These are phyloP conservation scores for Nymphaea colorata DNA, from an alignment of 164 flowering plant genomes.

Conservation along the genomic window DNA sequence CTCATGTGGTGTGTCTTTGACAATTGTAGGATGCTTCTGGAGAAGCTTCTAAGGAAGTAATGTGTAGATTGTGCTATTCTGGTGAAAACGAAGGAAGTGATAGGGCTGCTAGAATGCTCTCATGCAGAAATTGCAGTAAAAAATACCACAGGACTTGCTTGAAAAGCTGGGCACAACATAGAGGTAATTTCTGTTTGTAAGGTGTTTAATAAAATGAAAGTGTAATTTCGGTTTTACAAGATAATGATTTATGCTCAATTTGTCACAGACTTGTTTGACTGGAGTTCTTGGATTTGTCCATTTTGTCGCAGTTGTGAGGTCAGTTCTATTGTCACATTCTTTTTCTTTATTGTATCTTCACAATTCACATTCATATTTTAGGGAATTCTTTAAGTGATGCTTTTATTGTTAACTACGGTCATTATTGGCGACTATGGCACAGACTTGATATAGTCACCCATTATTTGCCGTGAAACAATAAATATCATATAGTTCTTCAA, in stretches of 20 bases:
- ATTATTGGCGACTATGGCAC: too few relatives aligned
- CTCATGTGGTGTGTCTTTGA: background rate
- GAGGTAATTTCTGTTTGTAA: slow-evolving; percentile 38
- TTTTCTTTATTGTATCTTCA: background rate
- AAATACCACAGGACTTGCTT: slow-evolving; percentile 88
- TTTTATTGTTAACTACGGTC: too few relatives aligned
- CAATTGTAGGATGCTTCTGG: slow-evolving; percentile 13
- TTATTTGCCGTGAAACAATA: too few relatives aligned
- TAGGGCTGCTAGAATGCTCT: slow-evolving; percentile 76
- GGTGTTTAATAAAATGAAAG: background rate
- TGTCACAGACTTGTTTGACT: slow-evolving; percentile 80
- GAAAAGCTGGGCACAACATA: slow-evolving; percentile 72
- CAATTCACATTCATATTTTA: background rate
- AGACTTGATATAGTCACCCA: too few relatives aligned
- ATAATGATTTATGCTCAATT: background rate
- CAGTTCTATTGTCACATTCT: slow-evolving; percentile 1
- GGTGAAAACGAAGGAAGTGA: slow-evolving; percentile 89
- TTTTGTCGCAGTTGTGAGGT: slow-evolving; percentile 97
- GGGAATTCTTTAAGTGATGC: too few relatives aligned
- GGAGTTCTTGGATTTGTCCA: slow-evolving; percentile 97
- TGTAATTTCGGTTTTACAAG: background rate
- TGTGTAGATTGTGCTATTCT: slow-evolving; percentile 77
- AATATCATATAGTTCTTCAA: too few relatives aligned
- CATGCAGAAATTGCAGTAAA: slow-evolving; percentile 80
- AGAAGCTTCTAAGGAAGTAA: slow-evolving; percentile 23